Evolutionary conservation across 2,329 filamentous ascomycete genomes (phyloP), one percentile per base, ranked within the genome.

Genomic region (Huntiella abstrusa): DNA sequence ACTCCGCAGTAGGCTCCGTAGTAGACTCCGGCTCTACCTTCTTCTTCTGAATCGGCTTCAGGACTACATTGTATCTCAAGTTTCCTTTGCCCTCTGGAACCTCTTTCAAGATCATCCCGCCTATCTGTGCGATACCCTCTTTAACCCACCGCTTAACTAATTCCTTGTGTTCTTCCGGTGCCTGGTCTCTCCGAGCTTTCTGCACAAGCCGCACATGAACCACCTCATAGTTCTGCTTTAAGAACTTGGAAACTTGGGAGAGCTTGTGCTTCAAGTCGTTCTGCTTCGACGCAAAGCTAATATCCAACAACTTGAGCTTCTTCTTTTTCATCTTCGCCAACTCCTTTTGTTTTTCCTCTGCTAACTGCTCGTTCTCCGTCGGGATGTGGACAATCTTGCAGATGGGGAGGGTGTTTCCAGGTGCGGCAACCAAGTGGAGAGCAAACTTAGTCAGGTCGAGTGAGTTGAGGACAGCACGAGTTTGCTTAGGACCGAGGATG

Each of bases 271-370:
- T 63, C 45, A 94, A 60, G 64, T 95, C 87, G 57, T 88, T 73
- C 10, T 61, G 57, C 51, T 77, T 77, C 55, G 93, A 92, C 33
- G 80, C 77, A 87, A 87, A 96, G 60, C 85, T 88, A 54, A 96
- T 55, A 63, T 95, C 87, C n/a, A 95, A 60, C 57, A 80, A 79
- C 64, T 95, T 95, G 52, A 66, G 68, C 33, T 63, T 50, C 52
- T 60, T 58, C 51, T 62, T 56, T 54, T 54, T 53, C 49, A 64
- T 62, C 40, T 65, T 64, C 52, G 57, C 65, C 54, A 62, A 60
- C 51, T 64, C 63, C 52, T 62, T 64, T 51, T 66, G 61, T 51
- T 67, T 66, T 37, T 59, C 53, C 43, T 60, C 58, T 52, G 66
- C 60, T 50, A 62, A 60, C 45, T 58, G 59, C 60, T 53, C 66